These are phyloP conservation scores for Didymella glomerata DNA, from an alignment of 2,329 filamentous ascomycete genomes.

Conservation along the genomic window DNA sequence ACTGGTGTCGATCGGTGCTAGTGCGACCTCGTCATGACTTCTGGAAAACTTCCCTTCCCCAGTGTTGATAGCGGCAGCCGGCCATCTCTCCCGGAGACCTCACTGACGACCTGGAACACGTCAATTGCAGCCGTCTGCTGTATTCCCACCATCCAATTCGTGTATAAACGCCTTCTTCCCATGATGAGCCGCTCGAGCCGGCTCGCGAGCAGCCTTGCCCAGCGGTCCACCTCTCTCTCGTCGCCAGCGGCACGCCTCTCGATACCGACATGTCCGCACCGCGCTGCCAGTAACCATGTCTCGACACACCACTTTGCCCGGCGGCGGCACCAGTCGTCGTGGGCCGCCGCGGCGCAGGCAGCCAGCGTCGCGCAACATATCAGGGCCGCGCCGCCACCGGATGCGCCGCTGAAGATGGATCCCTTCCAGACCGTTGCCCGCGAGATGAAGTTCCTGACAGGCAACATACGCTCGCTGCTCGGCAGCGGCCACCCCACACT, in stretches of 20 bases:
- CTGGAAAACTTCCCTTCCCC: constrained; percentile 34
- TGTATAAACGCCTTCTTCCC: constrained; percentile 9
- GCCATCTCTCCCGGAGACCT: constrained; percentile 12
- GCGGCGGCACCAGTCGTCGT: constrained; percentile 68
- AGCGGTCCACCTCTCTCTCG: constrained; percentile 19
- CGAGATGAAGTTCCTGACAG: constrained; percentile 94
- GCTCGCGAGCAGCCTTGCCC: constrained; percentile 46
- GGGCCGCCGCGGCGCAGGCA: constrained; percentile 67
- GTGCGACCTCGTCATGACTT: constrained; percentile 41
- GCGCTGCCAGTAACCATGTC: constrained; percentile 25
- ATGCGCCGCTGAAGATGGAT: constrained; percentile 78
- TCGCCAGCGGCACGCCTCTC: constrained; percentile 30
- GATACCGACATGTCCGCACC: constrained; percentile 34
- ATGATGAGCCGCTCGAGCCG: constrained; percentile 50
- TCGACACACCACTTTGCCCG: constrained; percentile 48
- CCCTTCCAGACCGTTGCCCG: constrained; percentile 90
- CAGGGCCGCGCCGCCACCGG: constrained; percentile 68
- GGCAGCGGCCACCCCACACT: constrained; percentile 94
- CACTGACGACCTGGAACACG: constrained; percentile 8
- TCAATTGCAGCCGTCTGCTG: constrained; percentile 38
- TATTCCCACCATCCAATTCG: not conserved
- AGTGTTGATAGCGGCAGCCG: constrained; percentile 22
- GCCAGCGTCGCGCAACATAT: constrained; percentile 73
- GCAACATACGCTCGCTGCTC: constrained; percentile 90
- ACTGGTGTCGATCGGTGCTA: constrained; percentile 15